These are phyloP conservation scores for Gnomoniopsis sp. DNA, from an alignment of 2,329 filamentous ascomycete species.

Conservation along the genomic window DNA sequence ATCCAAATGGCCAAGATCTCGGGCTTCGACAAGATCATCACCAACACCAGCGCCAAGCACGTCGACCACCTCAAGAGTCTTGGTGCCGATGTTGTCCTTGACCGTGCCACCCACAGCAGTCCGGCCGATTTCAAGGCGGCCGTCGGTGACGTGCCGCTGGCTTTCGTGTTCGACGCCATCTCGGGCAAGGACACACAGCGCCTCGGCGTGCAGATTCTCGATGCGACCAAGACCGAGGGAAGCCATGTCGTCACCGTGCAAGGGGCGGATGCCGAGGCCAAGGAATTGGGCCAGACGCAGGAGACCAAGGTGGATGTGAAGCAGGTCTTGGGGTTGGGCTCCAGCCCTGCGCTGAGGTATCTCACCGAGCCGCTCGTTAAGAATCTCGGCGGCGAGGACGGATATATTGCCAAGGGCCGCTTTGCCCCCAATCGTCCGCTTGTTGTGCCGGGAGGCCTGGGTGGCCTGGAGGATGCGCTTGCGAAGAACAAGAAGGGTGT, in stretches of 20 bases:
- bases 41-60: constrained; percentile 34
- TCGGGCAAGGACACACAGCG: constrained; percentile 26
- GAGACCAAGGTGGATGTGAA: constrained; percentile 10
- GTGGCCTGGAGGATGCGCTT: constrained; percentile 23
- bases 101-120: constrained; percentile 21
- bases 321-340: constrained; percentile 22
- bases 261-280: constrained; percentile 14
- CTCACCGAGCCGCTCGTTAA: constrained; percentile 28
- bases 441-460: constrained; percentile 27
- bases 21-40: constrained; percentile 42
- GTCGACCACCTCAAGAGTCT: constrained; percentile 26
- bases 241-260: constrained; percentile 21
- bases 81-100: constrained; percentile 21
- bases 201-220: constrained; percentile 27
- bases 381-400: constrained; percentile 26
- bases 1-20: constrained; percentile 40
- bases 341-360: constrained; percentile 24
- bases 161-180: constrained; percentile 30
- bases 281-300: constrained; percentile 17
- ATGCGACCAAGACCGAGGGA: constrained; percentile 18
- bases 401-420: constrained; percentile 28
- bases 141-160: constrained; percentile 24
- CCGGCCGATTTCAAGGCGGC: constrained; percentile 25
- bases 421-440: constrained; percentile 27
- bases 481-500: constrained; percentile 26